Base-by-base conservation (phyloP, 2,329 filamentous ascomycete species). In the Ceratocystis huliohia region DNA sequence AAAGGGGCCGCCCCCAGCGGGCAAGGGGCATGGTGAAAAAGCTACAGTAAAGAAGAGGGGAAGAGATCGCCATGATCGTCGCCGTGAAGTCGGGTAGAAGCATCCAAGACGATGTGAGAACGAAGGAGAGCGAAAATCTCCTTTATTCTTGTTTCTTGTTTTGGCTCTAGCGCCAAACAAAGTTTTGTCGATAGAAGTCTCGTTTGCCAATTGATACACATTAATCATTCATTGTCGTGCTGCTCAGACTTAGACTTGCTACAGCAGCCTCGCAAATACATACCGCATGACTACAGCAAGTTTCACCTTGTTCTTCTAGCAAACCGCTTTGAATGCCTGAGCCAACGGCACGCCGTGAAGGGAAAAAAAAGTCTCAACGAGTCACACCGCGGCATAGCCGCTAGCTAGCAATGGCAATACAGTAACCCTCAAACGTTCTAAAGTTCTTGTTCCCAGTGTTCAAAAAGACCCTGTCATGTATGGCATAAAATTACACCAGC, bases 391-490 rank as follows among this genome's bases (percentile, higher is more conserved):
- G 15, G 53, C 53, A 59, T 30, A 33, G 6, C 22, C 17, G 13
- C 15, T 33, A 5, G 20, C 20, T 22, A 17, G 30, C 15, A 33
- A 22, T 28, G 17, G 17, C 10, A 33, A 7, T 6, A 57, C 17
- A 57, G 25, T 20, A 8, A 57, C 13, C 5, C 20, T 59, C 53
- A 59, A 37, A 59, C 53, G n/a, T 8, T 22, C 53, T 15, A 57
- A 57, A 57, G 5, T 48, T 20, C 22, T n/a, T 50, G 6, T 50
- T 50, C 46, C 22, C n/a, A 6, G 46, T 50, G 13, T 10, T 30
- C 53, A 59, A 59, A 59, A 59, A 33, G 25, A 33, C 53, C 53
- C 53, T 30, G 53, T 59, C 25, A 17, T n/a, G 33, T 59, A 59
- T 7, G 28, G 28, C 53, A 59, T 59, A 33, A 33, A 59, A 59